phyloP scores from a whole-genome alignment of 768 basidiomycete genomes.

The Lactarius sp. region DNA sequence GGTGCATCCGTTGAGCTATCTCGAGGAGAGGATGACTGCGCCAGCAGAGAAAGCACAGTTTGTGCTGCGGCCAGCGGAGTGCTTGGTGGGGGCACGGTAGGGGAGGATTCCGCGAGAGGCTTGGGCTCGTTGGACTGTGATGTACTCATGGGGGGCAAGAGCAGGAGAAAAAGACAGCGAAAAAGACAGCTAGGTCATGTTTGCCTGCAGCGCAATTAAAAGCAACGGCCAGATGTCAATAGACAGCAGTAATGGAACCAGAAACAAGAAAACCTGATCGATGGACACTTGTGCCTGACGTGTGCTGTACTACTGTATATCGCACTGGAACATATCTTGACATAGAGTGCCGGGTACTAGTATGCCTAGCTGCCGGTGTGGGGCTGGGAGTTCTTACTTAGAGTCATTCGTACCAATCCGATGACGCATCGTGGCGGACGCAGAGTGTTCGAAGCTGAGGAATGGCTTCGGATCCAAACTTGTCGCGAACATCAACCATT shows the following conservation, averaged over 20 bases:
- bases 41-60: no score
- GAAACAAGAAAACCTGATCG: not conserved
- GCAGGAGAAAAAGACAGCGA: not conserved
- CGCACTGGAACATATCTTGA: no score
- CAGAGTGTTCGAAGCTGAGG: not conserved
- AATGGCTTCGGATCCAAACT: not conserved
- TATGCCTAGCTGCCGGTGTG: not conserved
- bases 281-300: conserved; percentile 1
- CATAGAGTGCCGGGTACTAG: not conserved
- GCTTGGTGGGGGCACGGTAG: not conserved
- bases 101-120: not conserved
- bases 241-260: conserved; percentile 20
- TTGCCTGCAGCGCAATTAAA: not conserved
- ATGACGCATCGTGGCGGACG: not conserved
- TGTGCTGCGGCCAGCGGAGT: not conserved
- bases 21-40: no score
- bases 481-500: not conserved
- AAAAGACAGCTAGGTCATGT: not conserved
- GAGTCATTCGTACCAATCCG: not conserved
- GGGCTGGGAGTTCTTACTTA: not conserved
- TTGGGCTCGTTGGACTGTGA: not conserved
- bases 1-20: no score
- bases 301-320: not conserved
- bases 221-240: not conserved
- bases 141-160: not conserved